A percentile compares a stretch with the other conserved stretches of the same genome.
These are phyloP conservation scores for Arachis hypogaea DNA, from an alignment of 306 rosid genomes.

Conservation along the genomic window DNA sequence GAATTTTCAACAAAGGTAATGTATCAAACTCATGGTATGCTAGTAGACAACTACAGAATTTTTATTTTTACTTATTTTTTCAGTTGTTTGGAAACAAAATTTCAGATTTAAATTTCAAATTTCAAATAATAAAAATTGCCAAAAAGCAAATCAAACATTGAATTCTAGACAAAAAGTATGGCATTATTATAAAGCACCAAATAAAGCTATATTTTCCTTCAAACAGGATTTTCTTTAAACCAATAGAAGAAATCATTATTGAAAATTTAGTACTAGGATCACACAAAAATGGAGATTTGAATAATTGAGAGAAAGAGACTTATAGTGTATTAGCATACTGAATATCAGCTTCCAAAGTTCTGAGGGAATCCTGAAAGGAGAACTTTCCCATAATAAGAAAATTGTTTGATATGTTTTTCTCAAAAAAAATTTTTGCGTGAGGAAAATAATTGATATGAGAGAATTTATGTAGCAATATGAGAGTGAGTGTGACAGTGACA, in stretches of 20 bases:
- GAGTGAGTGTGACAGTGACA: neutral
- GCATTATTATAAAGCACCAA: neutral
- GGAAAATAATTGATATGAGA: neutral
- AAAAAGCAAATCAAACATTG: neutral
- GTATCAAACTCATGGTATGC: neutral
- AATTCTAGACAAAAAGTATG: neutral
- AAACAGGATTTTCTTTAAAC: neutral
- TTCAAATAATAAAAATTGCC: constrained; percentile 2
- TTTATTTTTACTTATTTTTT: no score
- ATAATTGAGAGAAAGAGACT: constrained; percentile 24
- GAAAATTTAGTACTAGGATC: no score
- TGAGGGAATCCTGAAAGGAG: constrained; percentile 80
- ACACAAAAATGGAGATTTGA: neutral
- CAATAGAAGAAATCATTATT: no score
- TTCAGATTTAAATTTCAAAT: constrained; percentile 12
- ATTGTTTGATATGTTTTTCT: neutral
- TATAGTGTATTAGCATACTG: constrained; percentile 92
- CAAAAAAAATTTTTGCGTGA: neutral
- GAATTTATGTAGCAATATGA: neutral
- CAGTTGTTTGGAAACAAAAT: no score
- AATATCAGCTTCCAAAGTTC: constrained; percentile 91
- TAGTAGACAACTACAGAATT: neutral
- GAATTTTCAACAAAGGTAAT: neutral
- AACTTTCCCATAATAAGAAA: constrained; percentile 68
- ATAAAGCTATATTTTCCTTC: neutral